These are phyloP conservation scores for Begonia peltatifolia DNA, from an alignment of 306 rosid genomes.

Conservation along the genomic window DNA sequence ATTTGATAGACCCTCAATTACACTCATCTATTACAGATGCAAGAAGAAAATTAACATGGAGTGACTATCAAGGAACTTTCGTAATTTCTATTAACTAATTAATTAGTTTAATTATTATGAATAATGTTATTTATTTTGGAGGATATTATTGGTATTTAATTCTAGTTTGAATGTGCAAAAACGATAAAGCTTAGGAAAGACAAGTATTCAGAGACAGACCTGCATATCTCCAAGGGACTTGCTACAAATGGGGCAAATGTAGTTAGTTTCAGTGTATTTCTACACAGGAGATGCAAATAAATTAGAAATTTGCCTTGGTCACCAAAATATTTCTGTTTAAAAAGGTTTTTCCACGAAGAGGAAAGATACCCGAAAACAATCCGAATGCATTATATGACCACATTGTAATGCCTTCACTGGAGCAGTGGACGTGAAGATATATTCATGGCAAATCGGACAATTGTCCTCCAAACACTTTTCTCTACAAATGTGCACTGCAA, in stretches of 20 bases:
- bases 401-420: conserved; percentile 82
- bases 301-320: conserved; percentile 8
- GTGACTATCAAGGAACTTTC: too few relatives aligned
- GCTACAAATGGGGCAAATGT: conserved; percentile 87
- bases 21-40: too few relatives aligned
- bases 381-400: conserved; percentile 90
- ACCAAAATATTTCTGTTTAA: not conserved
- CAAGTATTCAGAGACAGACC: conserved; percentile 37
- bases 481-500: conserved; percentile 58
- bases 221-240: conserved; percentile 97
- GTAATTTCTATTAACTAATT: too few relatives aligned
- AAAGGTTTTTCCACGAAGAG: not conserved
- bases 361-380: conserved; percentile 64
- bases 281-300: conserved; percentile 22
- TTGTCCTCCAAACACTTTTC: conserved; percentile 77
- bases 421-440: conserved; percentile 63
- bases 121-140: too few relatives aligned
- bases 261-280: conserved; percentile 63
- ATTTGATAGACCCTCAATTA: too few relatives aligned
- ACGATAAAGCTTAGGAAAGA: not conserved
- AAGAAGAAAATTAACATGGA: too few relatives aligned
- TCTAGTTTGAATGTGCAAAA: too few relatives aligned
- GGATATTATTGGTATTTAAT: too few relatives aligned
- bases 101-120: too few relatives aligned
- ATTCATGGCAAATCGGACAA: conserved; percentile 93